Evolutionary conservation across 2,329 filamentous ascomycete species (phyloP).

Genomic region (Colletotrichum camelliae): DNA sequence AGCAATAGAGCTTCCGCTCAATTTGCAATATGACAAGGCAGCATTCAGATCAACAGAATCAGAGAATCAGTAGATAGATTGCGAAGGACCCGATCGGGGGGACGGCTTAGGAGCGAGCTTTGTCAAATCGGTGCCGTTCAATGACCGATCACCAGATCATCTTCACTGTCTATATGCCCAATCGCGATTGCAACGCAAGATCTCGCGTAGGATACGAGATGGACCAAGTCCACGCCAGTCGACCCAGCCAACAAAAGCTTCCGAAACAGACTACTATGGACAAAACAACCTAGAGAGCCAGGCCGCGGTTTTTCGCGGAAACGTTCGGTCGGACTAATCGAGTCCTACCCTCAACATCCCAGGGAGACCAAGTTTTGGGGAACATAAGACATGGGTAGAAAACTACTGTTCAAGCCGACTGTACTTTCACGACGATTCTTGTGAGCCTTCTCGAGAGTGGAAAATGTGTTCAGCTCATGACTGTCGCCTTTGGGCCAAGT

Average conservation of each 20-base stretch:
- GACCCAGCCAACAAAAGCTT: not conserved
- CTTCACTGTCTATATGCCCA: not conserved
- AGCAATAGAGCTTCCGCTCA: not conserved
- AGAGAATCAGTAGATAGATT: not conserved
- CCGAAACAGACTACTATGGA: not conserved
- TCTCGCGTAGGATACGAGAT: not conserved
- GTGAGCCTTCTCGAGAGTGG: not conserved
- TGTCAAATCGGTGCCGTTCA: not conserved
- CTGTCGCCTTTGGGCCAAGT: not conserved
- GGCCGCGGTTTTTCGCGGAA: not conserved
- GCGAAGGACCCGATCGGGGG: not conserved
- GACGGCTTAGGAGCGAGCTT: not conserved
- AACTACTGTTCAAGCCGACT: not conserved
- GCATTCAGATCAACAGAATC: not conserved
- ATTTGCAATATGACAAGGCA: not conserved
- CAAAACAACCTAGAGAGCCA: not conserved
- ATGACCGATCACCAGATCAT: not conserved
- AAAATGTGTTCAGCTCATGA: not conserved
- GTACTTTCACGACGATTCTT: not conserved
- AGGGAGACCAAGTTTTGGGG: not conserved
- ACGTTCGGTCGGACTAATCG: not conserved
- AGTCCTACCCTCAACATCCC: not conserved
- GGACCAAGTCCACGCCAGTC: not conserved
- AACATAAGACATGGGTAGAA: not conserved
- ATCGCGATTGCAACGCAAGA: not conserved